Evolutionary conservation across 2,329 filamentous ascomycete genomes (phyloP), one percentile per base, ranked within the genome.

Genomic region (Ascomycota sp.): DNA sequence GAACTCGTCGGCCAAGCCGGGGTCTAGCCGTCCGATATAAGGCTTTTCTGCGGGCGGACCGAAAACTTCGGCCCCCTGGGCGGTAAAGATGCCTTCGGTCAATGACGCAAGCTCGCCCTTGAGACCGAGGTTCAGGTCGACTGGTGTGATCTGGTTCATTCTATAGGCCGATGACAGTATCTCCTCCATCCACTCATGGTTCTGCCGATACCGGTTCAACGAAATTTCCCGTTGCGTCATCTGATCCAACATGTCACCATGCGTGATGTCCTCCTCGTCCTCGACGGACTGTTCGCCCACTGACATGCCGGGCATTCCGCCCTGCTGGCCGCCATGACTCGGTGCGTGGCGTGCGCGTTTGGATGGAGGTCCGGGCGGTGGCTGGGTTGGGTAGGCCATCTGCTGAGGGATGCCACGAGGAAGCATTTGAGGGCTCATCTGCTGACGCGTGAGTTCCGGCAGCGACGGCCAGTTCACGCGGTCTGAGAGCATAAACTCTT

Each of bases 111-210:
- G 61, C 50, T 85, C 78, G 23, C 89, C 89, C 51, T 75, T 79
- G 30, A 78, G 65, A 4, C 89, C 89, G 8, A 95, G 59, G 1
- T 83, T 83, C 22, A 95, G 67, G 46, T 93, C 85, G 3, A 83
- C 71, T 1, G 86, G 85, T 7, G 75, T 70, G 33, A 98, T 92
- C 46, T 91, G 81, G 30, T 67, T 68, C 36, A 86, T 77, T 17
- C 77, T 65, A 46, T 93, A 94, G 0, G 85, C 82, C 1, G 86
- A 95, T 1, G 79, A 81, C 31, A 95, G 68, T 20, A 98, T 75
- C 53, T 98, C 86, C 46, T 95, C 89, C 81, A 98, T 93, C 89
- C 86, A 95, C 50, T 93, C 82, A 44, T 98, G 86, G 43, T 98
- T 91, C 46, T 94, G 83, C 47, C 76, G 76, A 50, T 94, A 98